phyloP scores from a whole-genome alignment of 371 early-diverging fungal species.

The Mortierella polycephala region DNA sequence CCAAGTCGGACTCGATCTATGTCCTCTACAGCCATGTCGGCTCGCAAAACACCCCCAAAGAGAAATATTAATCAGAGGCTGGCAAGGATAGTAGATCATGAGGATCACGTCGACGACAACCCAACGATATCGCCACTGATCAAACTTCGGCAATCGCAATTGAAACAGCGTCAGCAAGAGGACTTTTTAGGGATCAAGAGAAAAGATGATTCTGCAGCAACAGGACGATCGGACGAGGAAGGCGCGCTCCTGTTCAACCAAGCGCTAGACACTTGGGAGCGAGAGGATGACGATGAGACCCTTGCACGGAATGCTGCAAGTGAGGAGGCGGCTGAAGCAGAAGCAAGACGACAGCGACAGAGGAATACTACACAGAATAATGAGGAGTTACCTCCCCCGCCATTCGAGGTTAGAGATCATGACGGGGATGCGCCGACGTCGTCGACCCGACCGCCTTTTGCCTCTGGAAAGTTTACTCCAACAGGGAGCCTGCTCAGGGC shows the following conservation, averaged over 20 bases:
- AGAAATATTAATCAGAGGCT: not conserved
- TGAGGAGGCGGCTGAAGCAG: conserved; percentile 25
- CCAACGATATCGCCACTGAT: conserved; percentile 31
- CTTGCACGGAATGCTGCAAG: conserved; percentile 39
- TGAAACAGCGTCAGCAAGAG: conserved; percentile 43
- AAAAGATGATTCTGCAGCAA: not conserved
- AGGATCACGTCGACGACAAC: conserved; percentile 2
- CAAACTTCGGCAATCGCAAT: conserved; percentile 46
- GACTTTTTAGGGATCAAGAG: conserved; percentile 42
- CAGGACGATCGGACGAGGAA: conserved; percentile 4
- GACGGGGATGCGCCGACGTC: not conserved
- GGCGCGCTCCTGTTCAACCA: conserved; percentile 21
- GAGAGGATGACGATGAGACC: conserved; percentile 37
- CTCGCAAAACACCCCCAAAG: not conserved
- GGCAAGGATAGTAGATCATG: not conserved
- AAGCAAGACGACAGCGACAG: conserved; percentile 2
- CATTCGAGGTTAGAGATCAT: not conserved
- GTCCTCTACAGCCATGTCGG: conserved; percentile 3
- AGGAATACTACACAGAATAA: not conserved
- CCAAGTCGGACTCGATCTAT: not conserved
- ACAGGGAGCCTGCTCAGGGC: conserved; percentile 21
- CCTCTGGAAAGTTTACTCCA: conserved; percentile 2
- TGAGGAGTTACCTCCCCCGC: not conserved
- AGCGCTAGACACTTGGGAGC: conserved; percentile 39
- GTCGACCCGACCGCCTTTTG: not conserved